Evolutionary conservation across 2,329 filamentous ascomycete genomes (phyloP), one percentile per base, ranked within the genome.

Genomic region (Blastomyces parvus): DNA sequence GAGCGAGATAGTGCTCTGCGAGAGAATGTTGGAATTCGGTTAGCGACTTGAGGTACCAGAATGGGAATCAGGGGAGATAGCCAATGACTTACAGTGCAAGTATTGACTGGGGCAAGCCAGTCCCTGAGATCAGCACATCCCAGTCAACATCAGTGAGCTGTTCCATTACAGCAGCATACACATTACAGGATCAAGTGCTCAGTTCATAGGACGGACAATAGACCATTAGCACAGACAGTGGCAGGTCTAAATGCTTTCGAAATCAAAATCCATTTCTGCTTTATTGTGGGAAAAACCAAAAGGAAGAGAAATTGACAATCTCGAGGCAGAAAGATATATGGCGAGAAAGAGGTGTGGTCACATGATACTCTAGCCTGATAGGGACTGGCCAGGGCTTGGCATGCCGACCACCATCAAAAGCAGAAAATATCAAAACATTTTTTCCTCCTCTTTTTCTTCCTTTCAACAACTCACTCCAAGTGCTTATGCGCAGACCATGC

Each of bases 1-100:
- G 91, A 96, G 72, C 92, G 88, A 69, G 93, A 97, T 70, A 97
- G 83, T 71, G 93, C 89, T 83, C 93, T 97, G 55, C 8, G 42
- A 11, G 2, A 42, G 6, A n/a, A 27, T 17, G 2, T 17, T 25
- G 83, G 68, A 67, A 71, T 73, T 75, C 71, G 73, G 86, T 91
- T 84, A 57, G 60, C 4, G 19, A 59, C 25, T n/a, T 11, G 22
- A 33, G 90, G 88, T 89, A 85, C 22, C n/a, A 30, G 33, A 53
- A 88, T 36, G 30, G 22, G 2, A 86, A 86, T 74, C 5, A 79
- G 79, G 79, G 76, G 71, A 69, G 69, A 67, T 69, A 69, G 66
- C 64, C 61, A 50, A 36, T 59, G 61, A 73, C 82, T 78, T 74
- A 92, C 89, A 91, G 81, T 74, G 88, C 89, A 74, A 93, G 83